Evolutionary conservation across 805 yeast species (phyloP).

Genomic region (Suhomyces sp.): DNA sequence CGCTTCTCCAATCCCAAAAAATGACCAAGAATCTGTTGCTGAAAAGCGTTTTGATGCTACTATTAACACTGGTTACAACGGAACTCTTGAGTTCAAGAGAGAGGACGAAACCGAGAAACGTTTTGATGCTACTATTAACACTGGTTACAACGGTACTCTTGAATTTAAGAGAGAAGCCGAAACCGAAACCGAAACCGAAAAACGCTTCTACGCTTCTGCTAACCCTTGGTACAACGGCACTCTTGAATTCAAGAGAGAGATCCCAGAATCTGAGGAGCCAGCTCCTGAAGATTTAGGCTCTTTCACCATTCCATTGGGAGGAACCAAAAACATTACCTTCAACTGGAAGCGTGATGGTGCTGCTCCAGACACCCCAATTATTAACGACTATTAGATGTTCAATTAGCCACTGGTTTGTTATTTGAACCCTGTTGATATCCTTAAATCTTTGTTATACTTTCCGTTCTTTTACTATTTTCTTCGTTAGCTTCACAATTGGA

Average conservation of each 20-base stretch:
- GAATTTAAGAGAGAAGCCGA: not conserved
- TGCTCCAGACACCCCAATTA: slow-evolving; percentile 1
- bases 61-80: not conserved
- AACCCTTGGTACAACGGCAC: not conserved
- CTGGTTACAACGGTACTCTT: not conserved
- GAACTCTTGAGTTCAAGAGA: slow-evolving; percentile 1
- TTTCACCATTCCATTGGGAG: too few species aligned
- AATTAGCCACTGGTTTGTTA: not conserved
- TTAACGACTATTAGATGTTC: not conserved
- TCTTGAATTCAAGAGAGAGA: slow-evolving; percentile 1
- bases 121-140: not conserved
- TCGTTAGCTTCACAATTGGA: too few species aligned
- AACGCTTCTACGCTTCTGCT: not conserved
- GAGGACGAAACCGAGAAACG: not conserved
- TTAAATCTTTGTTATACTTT: too few species aligned
- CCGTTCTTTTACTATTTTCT: too few species aligned
- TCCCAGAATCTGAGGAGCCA: too few species aligned
- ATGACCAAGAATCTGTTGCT: not conserved
- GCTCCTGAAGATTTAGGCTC: too few species aligned
- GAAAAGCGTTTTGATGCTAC: not conserved
- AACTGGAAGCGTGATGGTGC: slow-evolving; percentile 1
- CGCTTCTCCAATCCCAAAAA: slow-evolving; percentile 6
- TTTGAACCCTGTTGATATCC: too few species aligned
- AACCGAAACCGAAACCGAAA: not conserved
- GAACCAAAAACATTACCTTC: not conserved